Percentiles rank a stretch among this genome's conserved stretches.
phyloP scores from a whole-genome alignment of 2,329 filamentous ascomycete genomes.

The Herpotrichia juniperi region DNA sequence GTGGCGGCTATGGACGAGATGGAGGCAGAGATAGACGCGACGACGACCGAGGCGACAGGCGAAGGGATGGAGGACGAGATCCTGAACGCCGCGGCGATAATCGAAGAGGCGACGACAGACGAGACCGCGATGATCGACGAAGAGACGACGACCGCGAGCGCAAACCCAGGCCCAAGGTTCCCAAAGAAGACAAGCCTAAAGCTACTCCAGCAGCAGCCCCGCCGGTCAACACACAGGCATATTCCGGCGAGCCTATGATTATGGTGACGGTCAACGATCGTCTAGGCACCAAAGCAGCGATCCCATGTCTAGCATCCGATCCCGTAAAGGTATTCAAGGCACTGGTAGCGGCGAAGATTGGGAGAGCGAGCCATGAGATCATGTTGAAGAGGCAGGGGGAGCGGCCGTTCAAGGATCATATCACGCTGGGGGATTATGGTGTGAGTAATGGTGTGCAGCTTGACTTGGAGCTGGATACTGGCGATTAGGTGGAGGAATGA shows the following conservation, averaged over 20 bases:
- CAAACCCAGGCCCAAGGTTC: conserved; percentile 33
- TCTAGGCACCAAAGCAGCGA: conserved; percentile 93
- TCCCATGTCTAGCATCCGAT: conserved; percentile 86
- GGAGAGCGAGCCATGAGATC: conserved; percentile 88
- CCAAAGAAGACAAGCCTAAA: conserved; percentile 22
- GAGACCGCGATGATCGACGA: conserved; percentile 26
- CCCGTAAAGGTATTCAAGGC: conserved; percentile 87
- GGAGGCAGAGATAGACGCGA: conserved; percentile 6
- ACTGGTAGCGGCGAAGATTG: conserved; percentile 87
- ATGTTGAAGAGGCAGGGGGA: conserved; percentile 91
- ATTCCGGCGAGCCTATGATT: conserved; percentile 77
- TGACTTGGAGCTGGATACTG: conserved; percentile 51
- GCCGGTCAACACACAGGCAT: conserved; percentile 23
- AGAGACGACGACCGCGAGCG: conserved; percentile 49
- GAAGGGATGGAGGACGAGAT: conserved; percentile 22
- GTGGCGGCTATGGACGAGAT: background rate
- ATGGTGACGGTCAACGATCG: conserved; percentile 93
- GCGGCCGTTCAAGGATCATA: conserved; percentile 88
- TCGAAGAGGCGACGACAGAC: conserved; percentile 25
- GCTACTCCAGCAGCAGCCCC: conserved; percentile 29
- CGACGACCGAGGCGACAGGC: conserved; percentile 19
- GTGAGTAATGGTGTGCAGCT: conserved; percentile 82
- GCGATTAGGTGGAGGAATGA: conserved; percentile 26
- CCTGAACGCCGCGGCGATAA: conserved; percentile 47
- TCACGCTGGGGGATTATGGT: conserved; percentile 91